These are phyloP conservation scores for Pelargonium exstipulatum DNA, from an alignment of 441 rosid genomes.

Conservation along the genomic window DNA sequence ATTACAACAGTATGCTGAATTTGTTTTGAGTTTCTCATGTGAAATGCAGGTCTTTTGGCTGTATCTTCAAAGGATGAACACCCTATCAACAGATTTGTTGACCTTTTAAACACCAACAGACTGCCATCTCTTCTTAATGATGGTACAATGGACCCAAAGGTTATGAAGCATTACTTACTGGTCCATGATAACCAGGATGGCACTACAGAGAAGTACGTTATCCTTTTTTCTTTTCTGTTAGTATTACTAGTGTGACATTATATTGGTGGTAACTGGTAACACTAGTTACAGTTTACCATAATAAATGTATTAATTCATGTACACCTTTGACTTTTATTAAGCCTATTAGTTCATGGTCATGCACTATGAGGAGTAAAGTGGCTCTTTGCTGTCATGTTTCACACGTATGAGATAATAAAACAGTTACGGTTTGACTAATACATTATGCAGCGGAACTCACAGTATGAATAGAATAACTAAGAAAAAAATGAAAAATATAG, in stretches of 20 bases:
- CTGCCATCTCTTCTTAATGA: constrained; percentile 83
- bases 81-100: constrained; percentile 72
- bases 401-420: background rate
- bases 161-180: constrained; percentile 76
- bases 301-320: background rate
- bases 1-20: background rate
- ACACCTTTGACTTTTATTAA: background rate
- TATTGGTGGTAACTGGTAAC: background rate
- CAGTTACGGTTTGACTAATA: background rate
- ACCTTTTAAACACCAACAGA: constrained; percentile 73
- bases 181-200: constrained; percentile 92
- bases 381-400: constrained; percentile 22
- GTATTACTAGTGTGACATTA: background rate
- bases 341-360: background rate
- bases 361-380: constrained; percentile 12
- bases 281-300: background rate
- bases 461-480: constrained; percentile 1
- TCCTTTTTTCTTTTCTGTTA: background rate
- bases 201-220: constrained; percentile 58
- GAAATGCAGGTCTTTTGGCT: constrained; percentile 76
- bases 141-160: constrained; percentile 93
- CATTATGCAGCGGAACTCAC: background rate
- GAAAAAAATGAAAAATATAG: background rate
- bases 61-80: constrained; percentile 93
- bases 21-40: constrained; percentile 9